Evolutionary conservation across 2,329 filamentous ascomycete genomes (phyloP).

Genomic region (Epichloe brachyelytri): DNA sequence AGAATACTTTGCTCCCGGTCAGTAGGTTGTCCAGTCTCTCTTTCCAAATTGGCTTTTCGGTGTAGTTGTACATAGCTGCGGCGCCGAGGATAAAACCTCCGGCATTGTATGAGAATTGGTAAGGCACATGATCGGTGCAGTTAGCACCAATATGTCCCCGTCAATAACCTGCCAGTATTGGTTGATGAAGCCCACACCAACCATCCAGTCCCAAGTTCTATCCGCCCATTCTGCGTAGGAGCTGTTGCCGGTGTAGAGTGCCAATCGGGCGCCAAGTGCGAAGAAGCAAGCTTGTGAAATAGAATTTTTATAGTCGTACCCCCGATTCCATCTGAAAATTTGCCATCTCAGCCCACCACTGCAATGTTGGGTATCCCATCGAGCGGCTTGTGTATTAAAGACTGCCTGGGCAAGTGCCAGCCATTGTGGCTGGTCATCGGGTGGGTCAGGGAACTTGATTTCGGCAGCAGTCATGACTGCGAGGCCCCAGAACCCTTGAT

Average conservation of each 20-base stretch:
- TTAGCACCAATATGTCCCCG: slow-evolving; percentile 44
- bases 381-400: slow-evolving; percentile 63
- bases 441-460: slow-evolving; percentile 50
- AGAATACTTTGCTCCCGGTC: slow-evolving; percentile 40
- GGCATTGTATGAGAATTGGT: slow-evolving; percentile 59
- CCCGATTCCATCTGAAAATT: slow-evolving; percentile 70
- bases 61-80: slow-evolving; percentile 57
- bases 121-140: slow-evolving; percentile 43
- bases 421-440: slow-evolving; percentile 46
- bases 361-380: slow-evolving; percentile 60
- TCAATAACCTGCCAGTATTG: slow-evolving; percentile 48
- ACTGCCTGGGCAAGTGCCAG: slow-evolving; percentile 63
- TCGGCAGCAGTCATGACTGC: slow-evolving; percentile 60
- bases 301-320: slow-evolving; percentile 65
- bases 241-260: slow-evolving; percentile 62
- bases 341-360: slow-evolving; percentile 74
- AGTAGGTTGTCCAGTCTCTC: slow-evolving; percentile 44
- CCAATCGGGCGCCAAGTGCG: slow-evolving; percentile 52
- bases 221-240: slow-evolving; percentile 71
- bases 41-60: slow-evolving; percentile 39
- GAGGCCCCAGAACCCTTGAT: slow-evolving; percentile 64
- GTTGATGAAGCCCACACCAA: slow-evolving; percentile 42
- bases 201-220: slow-evolving; percentile 59
- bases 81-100: slow-evolving; percentile 53
- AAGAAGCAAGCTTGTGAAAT: slow-evolving; percentile 53